Conservation (phyloP, 257 asterid species). For the Solanum neorickii region DNA sequence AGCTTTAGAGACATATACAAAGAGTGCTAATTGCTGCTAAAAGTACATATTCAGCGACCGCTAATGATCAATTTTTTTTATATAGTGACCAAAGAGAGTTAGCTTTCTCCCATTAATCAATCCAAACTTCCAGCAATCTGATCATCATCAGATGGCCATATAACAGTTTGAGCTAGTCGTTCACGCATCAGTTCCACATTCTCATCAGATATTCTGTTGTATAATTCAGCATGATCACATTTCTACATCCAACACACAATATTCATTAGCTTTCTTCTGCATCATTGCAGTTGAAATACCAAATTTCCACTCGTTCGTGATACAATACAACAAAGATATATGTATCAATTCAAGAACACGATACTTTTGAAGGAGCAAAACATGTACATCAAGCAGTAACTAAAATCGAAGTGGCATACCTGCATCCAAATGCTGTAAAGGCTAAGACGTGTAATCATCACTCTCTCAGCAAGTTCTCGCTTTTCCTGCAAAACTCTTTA, state of each 20-base stretch:
- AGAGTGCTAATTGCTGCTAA: no score
- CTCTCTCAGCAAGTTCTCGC: conserved; percentile 68
- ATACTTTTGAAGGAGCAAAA: neutral
- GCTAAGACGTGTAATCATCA: conserved; percentile 62
- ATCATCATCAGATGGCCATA: conserved; percentile 50
- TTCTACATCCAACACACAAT: conserved; percentile 18
- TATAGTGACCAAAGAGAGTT: neutral
- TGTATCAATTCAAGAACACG: neutral
- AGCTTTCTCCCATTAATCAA: neutral
- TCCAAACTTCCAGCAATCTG: conserved; percentile 13
- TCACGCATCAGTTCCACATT: conserved; percentile 62
- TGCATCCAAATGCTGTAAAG: conserved; percentile 58
- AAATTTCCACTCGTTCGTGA: neutral
- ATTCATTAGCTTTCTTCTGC: neutral
- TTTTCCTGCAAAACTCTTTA: conserved; percentile 35
- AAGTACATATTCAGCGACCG: no score
- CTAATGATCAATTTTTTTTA: no score
- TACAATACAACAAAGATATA: neutral
- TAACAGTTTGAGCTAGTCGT: conserved; percentile 43
- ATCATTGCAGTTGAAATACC: neutral
- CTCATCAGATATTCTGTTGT: conserved; percentile 44
- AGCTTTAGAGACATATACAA: no score
- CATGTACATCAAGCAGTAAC: neutral
- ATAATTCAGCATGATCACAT: conserved; percentile 48
- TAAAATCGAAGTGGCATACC: conserved; percentile 16